These are phyloP conservation scores for Dichotomopilus funicola DNA, from an alignment of 2,329 filamentous ascomycete species.

Conservation along the genomic window DNA sequence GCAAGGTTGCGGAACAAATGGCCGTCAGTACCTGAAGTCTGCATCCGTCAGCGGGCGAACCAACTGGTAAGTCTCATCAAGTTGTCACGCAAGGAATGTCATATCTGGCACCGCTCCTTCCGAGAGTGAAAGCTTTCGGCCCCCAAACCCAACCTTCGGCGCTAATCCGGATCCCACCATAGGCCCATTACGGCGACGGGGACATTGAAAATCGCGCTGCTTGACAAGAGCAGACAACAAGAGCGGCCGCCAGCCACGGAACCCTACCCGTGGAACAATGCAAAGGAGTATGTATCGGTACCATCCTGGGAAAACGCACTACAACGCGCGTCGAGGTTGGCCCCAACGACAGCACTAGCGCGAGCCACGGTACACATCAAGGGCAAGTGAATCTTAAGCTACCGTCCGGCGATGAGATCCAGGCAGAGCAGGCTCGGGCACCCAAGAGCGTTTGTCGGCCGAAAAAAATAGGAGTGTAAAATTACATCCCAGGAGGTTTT, in stretches of 20 bases:
- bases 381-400: not conserved
- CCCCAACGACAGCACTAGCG: not conserved
- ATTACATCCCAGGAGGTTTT: constrained; percentile 4
- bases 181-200: not conserved
- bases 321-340: not conserved
- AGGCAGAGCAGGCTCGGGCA: not conserved
- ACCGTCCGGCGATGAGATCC: not conserved
- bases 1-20: not conserved
- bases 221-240: constrained; percentile 4
- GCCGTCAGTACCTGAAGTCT: not conserved
- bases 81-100: constrained; percentile 3
- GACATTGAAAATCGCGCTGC: constrained; percentile 3
- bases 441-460: constrained; percentile 3
- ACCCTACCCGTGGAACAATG: not conserved
- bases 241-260: not conserved
- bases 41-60: constrained; percentile 9
- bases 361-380: not conserved
- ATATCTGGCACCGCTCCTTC: constrained; percentile 5
- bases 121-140: not conserved
- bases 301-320: constrained; percentile 7
- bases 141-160: not conserved
- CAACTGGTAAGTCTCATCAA: constrained; percentile 10
- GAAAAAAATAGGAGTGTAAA: not conserved
- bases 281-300: not conserved
- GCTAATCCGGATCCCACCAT: constrained; percentile 5